These are phyloP conservation scores for Termitomyces sp. DNA, from an alignment of 768 basidiomycete species.

Conservation along the genomic window DNA sequence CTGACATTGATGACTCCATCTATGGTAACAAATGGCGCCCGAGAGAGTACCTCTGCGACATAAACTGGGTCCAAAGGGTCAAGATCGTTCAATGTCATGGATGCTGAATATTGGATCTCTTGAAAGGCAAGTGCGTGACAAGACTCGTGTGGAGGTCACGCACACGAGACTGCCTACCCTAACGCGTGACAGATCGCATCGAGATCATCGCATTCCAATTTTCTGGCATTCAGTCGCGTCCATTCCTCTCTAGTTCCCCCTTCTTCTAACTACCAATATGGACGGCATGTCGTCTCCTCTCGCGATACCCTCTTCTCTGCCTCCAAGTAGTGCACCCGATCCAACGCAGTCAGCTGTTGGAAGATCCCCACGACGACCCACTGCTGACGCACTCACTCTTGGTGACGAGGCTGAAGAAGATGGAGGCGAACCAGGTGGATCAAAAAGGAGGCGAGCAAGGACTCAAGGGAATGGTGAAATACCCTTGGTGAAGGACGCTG, in stretches of 20 bases:
- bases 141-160: conserved; percentile 10
- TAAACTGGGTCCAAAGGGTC: conserved; percentile 65
- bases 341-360: conserved; percentile 29
- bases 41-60: conserved; percentile 62
- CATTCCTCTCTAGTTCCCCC: conserved; percentile 15
- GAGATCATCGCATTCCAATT: conserved; percentile 24
- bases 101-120: conserved; percentile 3
- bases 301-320: conserved; percentile 48
- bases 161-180: conserved; percentile 35
- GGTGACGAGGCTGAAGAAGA: conserved; percentile 50
- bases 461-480: conserved; percentile 62
- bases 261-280: conserved; percentile 43
- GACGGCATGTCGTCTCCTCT: conserved; percentile 59
- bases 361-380: conserved; percentile 38
- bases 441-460: conserved; percentile 44
- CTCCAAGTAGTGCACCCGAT: conserved; percentile 47
- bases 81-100: conserved; percentile 40
- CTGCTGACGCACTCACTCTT: conserved; percentile 52
- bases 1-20: conserved; percentile 76
- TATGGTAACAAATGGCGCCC: conserved; percentile 66
- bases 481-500: conserved; percentile 87
- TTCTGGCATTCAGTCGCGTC: conserved; percentile 30
- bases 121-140: conserved; percentile 13
- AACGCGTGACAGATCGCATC: conserved; percentile 21
- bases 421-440: conserved; percentile 32